Conservation (phyloP, 306 rosid genomes). For the Myrica gale region DNA sequence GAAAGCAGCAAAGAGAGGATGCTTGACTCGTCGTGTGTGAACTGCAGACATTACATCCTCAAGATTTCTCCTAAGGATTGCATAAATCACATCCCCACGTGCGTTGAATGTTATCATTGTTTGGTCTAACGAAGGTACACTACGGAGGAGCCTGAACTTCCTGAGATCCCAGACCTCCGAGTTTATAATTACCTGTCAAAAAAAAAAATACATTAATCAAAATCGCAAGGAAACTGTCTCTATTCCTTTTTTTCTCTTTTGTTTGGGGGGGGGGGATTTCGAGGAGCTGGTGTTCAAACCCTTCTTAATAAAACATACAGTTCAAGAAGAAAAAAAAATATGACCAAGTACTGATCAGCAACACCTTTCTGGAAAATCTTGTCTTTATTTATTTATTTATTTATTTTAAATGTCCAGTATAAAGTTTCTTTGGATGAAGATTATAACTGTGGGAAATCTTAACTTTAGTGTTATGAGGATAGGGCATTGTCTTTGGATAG, state of each 20-base stretch:
- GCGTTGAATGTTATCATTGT: constrained; percentile 85
- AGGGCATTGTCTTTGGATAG: no score
- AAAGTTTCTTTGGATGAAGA: neutral
- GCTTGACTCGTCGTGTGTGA: constrained; percentile 80
- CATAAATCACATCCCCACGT: constrained; percentile 96
- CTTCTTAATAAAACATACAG: neutral
- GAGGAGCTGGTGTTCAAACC: neutral
- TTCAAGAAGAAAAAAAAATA: neutral
- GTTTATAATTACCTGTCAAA: constrained; percentile 83
- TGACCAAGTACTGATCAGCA: neutral
- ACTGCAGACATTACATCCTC: constrained; percentile 96
- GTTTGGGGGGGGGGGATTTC: neutral
- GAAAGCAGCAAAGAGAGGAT: constrained; percentile 82
- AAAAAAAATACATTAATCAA: neutral
- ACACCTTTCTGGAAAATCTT: neutral
- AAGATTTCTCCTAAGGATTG: constrained; percentile 82
- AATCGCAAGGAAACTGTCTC: no score
- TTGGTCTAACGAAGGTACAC: constrained; percentile 95
- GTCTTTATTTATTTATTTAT: neutral
- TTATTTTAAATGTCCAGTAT: neutral
- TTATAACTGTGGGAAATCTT: no score
- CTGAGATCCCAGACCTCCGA: constrained; percentile 99
- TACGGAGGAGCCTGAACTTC: constrained; percentile 78
- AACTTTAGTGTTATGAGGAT: neutral
- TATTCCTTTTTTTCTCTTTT: no score